Conservation (phyloP, 2,329 filamentous ascomycete species). For the Penicillium sp. region DNA sequence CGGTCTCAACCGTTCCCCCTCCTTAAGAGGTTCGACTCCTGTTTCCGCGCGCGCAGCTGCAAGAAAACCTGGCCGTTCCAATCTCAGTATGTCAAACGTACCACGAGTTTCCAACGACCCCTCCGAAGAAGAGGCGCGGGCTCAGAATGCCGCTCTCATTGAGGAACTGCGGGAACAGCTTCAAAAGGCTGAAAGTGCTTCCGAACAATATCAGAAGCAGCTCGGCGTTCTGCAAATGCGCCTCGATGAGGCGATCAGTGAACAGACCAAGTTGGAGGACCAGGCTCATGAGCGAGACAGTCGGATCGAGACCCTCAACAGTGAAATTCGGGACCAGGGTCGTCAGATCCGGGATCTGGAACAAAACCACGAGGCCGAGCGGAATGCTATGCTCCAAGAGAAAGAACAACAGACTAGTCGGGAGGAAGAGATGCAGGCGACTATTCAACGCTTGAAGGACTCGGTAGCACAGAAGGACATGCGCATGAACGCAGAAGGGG, state of each 20-base stretch:
- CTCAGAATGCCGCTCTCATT: conserved; percentile 72
- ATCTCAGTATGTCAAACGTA: conserved; percentile 43
- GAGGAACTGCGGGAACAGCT: conserved; percentile 83
- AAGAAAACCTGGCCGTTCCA: conserved; percentile 52
- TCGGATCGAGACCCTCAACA: conserved; percentile 73
- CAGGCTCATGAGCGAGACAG: conserved; percentile 82
- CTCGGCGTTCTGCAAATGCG: conserved; percentile 78
- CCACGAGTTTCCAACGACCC: conserved; percentile 50
- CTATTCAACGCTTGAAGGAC: conserved; percentile 90
- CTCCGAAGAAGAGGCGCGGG: conserved; percentile 68
- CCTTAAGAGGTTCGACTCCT: conserved; percentile 55
- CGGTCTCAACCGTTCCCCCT: conserved; percentile 60
- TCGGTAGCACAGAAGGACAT: conserved; percentile 72
- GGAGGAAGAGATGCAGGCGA: conserved; percentile 85
- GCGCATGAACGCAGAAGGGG: conserved; percentile 50
- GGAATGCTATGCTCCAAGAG: conserved; percentile 81
- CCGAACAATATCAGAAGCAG: conserved; percentile 80
- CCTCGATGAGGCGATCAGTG: conserved; percentile 77
- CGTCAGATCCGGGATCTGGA: conserved; percentile 89
- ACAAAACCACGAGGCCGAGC: conserved; percentile 86
- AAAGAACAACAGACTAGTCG: conserved; percentile 81
- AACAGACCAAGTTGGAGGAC: conserved; percentile 86
- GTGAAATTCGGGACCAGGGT: conserved; percentile 78
- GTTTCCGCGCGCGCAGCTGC: conserved; percentile 72
- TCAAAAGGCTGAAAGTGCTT: conserved; percentile 71